These are phyloP conservation scores for Trametes cubensis DNA, from an alignment of 768 basidiomycete species.

Conservation along the genomic window DNA sequence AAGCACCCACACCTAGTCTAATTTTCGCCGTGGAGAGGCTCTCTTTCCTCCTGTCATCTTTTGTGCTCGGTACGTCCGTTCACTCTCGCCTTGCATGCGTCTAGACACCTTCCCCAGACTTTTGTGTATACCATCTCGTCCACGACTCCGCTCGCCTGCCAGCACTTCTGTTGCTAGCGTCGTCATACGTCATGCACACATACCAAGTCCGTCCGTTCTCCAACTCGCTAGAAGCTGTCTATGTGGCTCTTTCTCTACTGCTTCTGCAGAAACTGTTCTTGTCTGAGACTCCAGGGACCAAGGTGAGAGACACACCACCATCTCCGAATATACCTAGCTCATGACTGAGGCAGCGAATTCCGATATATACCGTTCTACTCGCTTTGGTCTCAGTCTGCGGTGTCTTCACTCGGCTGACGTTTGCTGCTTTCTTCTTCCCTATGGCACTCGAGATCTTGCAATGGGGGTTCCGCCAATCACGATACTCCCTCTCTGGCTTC, in stretches of 20 bases:
- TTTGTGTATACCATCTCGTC: slow-evolving; percentile 15
- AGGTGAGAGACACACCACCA: not conserved
- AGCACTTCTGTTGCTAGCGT: slow-evolving; percentile 37
- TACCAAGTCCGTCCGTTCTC: slow-evolving; percentile 46
- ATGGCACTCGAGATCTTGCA: slow-evolving; percentile 33
- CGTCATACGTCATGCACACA: slow-evolving; percentile 41
- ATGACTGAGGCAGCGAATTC: not conserved
- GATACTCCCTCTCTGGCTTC: not conserved
- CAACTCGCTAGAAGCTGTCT: slow-evolving; percentile 40
- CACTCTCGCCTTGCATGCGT: not conserved
- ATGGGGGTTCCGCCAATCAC: slow-evolving; percentile 11
- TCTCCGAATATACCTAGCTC: not conserved
- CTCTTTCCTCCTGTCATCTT: slow-evolving; percentile 36
- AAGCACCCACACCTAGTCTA: slow-evolving; percentile 6
- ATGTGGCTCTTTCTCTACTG: slow-evolving; percentile 36
- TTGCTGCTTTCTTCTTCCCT: slow-evolving; percentile 38
- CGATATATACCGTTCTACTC: slow-evolving; percentile 1
- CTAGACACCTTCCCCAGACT: slow-evolving; percentile 28
- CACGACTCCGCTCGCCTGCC: slow-evolving; percentile 22
- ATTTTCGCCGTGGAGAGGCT: slow-evolving; percentile 38
- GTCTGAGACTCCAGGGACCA: not conserved
- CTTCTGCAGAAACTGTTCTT: slow-evolving; percentile 28
- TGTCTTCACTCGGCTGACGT: slow-evolving; percentile 41
- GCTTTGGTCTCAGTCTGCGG: slow-evolving; percentile 34
- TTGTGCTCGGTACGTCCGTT: slow-evolving; percentile 36